Evolutionary conservation across 306 rosid genomes (phyloP), one percentile per base, ranked within the genome.

Genomic region (Gastrolobium bilobum): DNA sequence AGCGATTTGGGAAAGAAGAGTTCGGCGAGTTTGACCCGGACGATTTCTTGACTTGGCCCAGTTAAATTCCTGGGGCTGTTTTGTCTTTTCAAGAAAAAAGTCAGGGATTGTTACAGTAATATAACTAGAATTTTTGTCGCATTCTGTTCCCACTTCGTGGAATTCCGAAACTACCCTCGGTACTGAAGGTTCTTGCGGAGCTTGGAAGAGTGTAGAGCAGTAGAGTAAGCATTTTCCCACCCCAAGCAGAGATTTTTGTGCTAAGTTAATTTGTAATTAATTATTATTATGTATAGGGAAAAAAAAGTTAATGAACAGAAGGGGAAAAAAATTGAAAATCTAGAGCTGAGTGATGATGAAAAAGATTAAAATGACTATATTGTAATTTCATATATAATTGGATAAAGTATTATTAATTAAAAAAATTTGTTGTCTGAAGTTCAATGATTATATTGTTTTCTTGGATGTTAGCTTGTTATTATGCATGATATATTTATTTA

Each of bases 1-100:
- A 74, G 74, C 84, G 54, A 35, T 71, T 73, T 4, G 83, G 78
- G 50, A 85, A 83, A 33, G 94, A 87, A 4, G 89, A 90, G 66
- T 94, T 94, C 67, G 82, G 96, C 74, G 98, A 94, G 77, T 84
- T 94, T 40, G 91, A 94, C 83, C 14, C 85, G 8, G 84, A 89
- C 42, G 90, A 89, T 43, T 90, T 90, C 81, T 26, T 85, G 68
- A 85, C 81, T 81, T 84, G 81, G 86, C 84, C 85, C 26, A 53
- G 62, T 63, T 61, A 63, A 37, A 60, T 4, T 5, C 7, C 0
- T 2, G 48, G 73, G 75, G 47, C 48, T 6, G 6, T 4, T 7
- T 59, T 6, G 82, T 63, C 82, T 50, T 82, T 69, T 79, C 69
- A 4, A 0, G 0, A 0, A 2, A 8, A 38, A 31, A 26, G 2